A percentile compares a stretch with the other conserved stretches of the same genome.
phyloP scores from a whole-genome alignment of 2,329 filamentous ascomycete species.

The Aureobasidium subglaciale region DNA sequence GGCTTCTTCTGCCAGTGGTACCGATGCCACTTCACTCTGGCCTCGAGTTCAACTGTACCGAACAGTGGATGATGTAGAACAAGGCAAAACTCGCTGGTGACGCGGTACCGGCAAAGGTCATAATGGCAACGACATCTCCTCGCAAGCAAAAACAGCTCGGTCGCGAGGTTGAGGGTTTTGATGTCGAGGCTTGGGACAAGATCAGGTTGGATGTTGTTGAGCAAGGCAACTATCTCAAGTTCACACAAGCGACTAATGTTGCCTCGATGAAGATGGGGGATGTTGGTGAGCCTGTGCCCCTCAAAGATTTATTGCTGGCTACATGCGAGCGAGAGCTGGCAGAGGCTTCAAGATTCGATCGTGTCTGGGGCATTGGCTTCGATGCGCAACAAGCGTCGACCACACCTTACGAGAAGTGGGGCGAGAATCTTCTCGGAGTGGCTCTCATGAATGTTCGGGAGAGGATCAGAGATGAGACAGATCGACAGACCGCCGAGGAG shows the following conservation, averaged over 20 bases:
- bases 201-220: constrained; percentile 50
- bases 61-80: constrained; percentile 13
- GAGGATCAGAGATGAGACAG: constrained; percentile 40
- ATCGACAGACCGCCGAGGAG: not conserved
- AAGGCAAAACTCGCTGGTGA: constrained; percentile 6
- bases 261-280: not conserved
- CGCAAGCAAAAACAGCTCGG: constrained; percentile 48
- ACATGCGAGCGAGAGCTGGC: constrained; percentile 57
- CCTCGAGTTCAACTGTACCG: not conserved
- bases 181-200: constrained; percentile 44
- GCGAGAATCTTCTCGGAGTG: constrained; percentile 57
- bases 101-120: not conserved
- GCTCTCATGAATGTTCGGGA: constrained; percentile 53
- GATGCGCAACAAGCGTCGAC: constrained; percentile 42
- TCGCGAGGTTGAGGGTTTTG: constrained; percentile 48
- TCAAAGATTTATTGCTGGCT: constrained; percentile 45
- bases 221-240: constrained; percentile 55
- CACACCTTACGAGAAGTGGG: constrained; percentile 47
- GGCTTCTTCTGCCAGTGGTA: constrained; percentile 61
- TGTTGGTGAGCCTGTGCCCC: not conserved
- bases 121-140: not conserved
- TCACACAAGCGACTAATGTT: constrained; percentile 36
- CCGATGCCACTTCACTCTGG: not conserved
- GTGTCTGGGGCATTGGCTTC: constrained; percentile 62
- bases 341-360: constrained; percentile 50